Evolutionary conservation across 2,329 filamentous ascomycete species (phyloP).

Genomic region (Alternaria longipes): DNA sequence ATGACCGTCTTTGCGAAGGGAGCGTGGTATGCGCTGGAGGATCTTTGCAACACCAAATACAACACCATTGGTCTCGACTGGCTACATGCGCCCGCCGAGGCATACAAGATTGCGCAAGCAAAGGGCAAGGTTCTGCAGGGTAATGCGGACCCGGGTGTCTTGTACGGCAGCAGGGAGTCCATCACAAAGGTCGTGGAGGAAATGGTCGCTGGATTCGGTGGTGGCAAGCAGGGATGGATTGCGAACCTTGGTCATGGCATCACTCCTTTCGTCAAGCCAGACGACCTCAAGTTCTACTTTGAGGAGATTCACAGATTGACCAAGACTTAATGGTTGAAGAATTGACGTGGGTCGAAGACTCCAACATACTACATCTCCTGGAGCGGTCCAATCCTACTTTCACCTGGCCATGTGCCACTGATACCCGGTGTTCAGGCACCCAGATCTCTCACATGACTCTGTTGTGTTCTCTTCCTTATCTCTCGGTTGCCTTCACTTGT

Average conservation of each 20-base stretch:
- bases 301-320: slow-evolving; percentile 77
- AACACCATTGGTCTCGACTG: slow-evolving; percentile 95
- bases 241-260: slow-evolving; percentile 96
- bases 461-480: too few species aligned
- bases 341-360: too few species aligned
- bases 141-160: slow-evolving; percentile 91
- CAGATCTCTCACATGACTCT: rapidly evolving
- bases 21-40: slow-evolving; percentile 92
- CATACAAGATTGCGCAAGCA: slow-evolving; percentile 75
- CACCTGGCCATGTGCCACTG: too few species aligned
- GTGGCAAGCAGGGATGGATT: slow-evolving; percentile 92
- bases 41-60: slow-evolving; percentile 87
- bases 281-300: slow-evolving; percentile 93
- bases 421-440: rapidly evolving
- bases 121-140: slow-evolving; percentile 86
- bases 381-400: too few species aligned
- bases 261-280: slow-evolving; percentile 92
- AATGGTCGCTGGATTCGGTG: slow-evolving; percentile 87
- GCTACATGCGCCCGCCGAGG: slow-evolving; percentile 87
- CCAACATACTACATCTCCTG: too few species aligned
- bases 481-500: too few species aligned
- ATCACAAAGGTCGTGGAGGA: slow-evolving; percentile 84
- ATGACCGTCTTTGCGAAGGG: slow-evolving; percentile 99
- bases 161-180: slow-evolving; percentile 83
- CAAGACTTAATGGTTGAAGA: slow-evolving; percentile 17